A percentile compares a stretch with the other conserved stretches of the same genome.
Conservation (phyloP, 2,329 filamentous ascomycete species). For the Trichoderma atroviride region DNA sequence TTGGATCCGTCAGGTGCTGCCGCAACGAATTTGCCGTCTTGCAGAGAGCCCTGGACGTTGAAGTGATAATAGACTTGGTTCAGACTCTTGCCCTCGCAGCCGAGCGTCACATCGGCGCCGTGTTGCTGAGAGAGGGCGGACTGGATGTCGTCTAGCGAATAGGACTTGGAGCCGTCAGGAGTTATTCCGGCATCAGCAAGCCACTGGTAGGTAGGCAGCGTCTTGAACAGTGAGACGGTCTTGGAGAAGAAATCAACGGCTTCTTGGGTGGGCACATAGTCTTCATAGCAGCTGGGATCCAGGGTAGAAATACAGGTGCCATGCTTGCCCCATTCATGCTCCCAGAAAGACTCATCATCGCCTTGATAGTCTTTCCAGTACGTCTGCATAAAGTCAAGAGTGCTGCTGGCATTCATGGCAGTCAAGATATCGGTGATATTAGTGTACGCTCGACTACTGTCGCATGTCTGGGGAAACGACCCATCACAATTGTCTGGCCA, state of each 20-base stretch:
- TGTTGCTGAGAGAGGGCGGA: slow-evolving; percentile 56
- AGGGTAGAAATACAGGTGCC: slow-evolving; percentile 72
- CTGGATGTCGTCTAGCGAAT: slow-evolving; percentile 61
- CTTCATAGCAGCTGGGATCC: slow-evolving; percentile 65
- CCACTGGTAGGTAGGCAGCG: slow-evolving; percentile 66
- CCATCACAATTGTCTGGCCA: slow-evolving; percentile 71
- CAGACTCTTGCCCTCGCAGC: slow-evolving; percentile 53
- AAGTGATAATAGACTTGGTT: slow-evolving; percentile 67
- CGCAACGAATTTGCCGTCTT: slow-evolving; percentile 62
- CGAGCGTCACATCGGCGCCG: slow-evolving; percentile 59
- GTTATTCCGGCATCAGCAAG: slow-evolving; percentile 63
- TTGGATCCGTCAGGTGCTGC: slow-evolving; percentile 57
- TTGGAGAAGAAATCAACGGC: slow-evolving; percentile 70
- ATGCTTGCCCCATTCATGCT: slow-evolving; percentile 76
- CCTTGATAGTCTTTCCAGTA: slow-evolving; percentile 74
- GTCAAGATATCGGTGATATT: slow-evolving; percentile 67
- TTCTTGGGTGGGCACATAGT: slow-evolving; percentile 63
- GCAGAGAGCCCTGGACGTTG: slow-evolving; percentile 59
- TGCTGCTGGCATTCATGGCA: slow-evolving; percentile 52
- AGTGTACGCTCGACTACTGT: slow-evolving; percentile 60
- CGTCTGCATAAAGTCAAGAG: slow-evolving; percentile 66
- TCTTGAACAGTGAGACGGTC: slow-evolving; percentile 66
- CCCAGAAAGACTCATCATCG: slow-evolving; percentile 67
- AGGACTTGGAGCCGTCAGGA: slow-evolving; percentile 58
- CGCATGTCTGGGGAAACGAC: slow-evolving; percentile 68